Percentiles rank a stretch among this genome's conserved stretches.
phyloP scores from a whole-genome alignment of 495 filamentous ascomycete species.

The Aspergillus indologenus region DNA sequence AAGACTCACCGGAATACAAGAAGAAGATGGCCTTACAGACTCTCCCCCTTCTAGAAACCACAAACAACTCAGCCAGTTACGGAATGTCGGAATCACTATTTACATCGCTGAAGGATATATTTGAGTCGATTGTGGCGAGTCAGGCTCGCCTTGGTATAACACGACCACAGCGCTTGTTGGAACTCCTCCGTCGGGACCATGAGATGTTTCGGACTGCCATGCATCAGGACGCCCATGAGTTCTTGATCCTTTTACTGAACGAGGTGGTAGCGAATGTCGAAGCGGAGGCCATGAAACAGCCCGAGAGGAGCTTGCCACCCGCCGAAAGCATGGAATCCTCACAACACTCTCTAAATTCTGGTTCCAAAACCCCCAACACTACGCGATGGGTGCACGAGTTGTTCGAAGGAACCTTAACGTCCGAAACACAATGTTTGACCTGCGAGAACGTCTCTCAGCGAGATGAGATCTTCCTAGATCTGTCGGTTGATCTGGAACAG shows the following conservation, averaged over 20 bases:
- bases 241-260: slow-evolving; percentile 92
- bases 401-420: slow-evolving; percentile 91
- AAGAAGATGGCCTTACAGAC: slow-evolving; percentile 90
- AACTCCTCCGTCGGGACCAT: slow-evolving; percentile 88
- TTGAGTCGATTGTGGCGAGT: slow-evolving; percentile 84
- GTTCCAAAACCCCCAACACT: slow-evolving; percentile 47
- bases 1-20: slow-evolving; percentile 88
- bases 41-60: slow-evolving; percentile 78
- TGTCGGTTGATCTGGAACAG: slow-evolving; percentile 93
- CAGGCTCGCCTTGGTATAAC: slow-evolving; percentile 81
- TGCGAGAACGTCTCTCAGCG: slow-evolving; percentile 94
- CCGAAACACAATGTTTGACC: slow-evolving; percentile 93
- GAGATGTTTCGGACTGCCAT: slow-evolving; percentile 96
- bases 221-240: slow-evolving; percentile 98
- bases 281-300: slow-evolving; percentile 62
- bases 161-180: slow-evolving; percentile 89
- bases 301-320: slow-evolving; percentile 28
- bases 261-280: slow-evolving; percentile 94
- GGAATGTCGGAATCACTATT: slow-evolving; percentile 95
- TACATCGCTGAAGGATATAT: slow-evolving; percentile 92
- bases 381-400: slow-evolving; percentile 96
- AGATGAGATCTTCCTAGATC: slow-evolving; percentile 91
- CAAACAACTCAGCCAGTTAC: slow-evolving; percentile 74
- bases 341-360: slow-evolving; percentile 44
- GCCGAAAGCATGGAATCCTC: slow-evolving; percentile 39